These are phyloP conservation scores for Pseudogymnoascus sp. DNA, from an alignment of 2,329 filamentous ascomycete species.

Conservation along the genomic window DNA sequence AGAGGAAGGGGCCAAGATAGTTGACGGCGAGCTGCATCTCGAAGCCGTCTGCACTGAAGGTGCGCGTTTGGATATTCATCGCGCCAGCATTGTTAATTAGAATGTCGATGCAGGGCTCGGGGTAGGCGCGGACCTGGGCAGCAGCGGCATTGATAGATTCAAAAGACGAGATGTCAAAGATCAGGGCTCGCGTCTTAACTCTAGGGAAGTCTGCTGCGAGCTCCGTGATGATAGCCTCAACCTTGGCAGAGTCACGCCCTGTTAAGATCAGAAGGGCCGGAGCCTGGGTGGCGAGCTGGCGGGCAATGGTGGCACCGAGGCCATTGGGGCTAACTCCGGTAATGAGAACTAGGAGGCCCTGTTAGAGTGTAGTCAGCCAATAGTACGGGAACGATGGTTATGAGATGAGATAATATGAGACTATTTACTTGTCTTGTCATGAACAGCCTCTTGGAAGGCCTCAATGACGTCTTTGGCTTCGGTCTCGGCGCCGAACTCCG, in stretches of 20 bases:
- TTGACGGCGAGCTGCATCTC: conserved; percentile 21
- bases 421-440: background rate
- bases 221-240: conserved; percentile 25
- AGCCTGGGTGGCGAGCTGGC: conserved; percentile 13
- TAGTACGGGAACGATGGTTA: background rate
- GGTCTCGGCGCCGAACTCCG: background rate
- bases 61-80: conserved; percentile 13
- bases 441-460: background rate
- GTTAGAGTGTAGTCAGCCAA: background rate
- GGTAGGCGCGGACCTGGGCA: conserved; percentile 22
- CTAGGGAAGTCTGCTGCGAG: conserved; percentile 26
- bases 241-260: conserved; percentile 29
- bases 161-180: conserved; percentile 32
- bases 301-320: conserved; percentile 17
- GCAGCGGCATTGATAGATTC: conserved; percentile 32
- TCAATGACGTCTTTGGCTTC: background rate
- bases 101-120: conserved; percentile 15
- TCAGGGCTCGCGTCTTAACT: conserved; percentile 28
- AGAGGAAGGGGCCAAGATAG: conserved; percentile 18
- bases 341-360: conserved; percentile 17
- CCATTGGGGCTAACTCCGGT: conserved; percentile 20
- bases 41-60: conserved; percentile 14
- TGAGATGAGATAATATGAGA: background rate
- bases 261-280: conserved; percentile 32
- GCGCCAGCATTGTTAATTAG: conserved; percentile 21